Percentiles rank a stretch among this genome's conserved stretches.
phyloP scores from a whole-genome alignment of 495 filamentous ascomycete species.

The Penicillium salamii region DNA sequence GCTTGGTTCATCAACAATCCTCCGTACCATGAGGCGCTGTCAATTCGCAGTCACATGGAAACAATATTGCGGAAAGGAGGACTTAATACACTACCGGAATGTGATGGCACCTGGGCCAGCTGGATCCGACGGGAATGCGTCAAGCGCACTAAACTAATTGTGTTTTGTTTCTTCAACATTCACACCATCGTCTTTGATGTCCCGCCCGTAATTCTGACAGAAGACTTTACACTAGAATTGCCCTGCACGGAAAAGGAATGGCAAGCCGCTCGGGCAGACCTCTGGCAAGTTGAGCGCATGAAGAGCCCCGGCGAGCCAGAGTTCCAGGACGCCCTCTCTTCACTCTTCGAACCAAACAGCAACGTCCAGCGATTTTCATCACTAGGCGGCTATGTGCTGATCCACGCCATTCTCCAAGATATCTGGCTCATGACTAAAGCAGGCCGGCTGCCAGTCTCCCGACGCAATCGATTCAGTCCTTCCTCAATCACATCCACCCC shows the following conservation, averaged over 20 bases:
- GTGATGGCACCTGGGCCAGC: conserved; percentile 40
- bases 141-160: conserved; percentile 46
- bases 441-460: conserved; percentile 41
- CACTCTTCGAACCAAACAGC: conserved; percentile 23
- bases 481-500: conserved; percentile 35
- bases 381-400: conserved; percentile 64
- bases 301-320: conserved; percentile 28
- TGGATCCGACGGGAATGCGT: conserved; percentile 49
- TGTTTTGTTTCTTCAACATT: conserved; percentile 49
- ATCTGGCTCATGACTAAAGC: conserved; percentile 66
- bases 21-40: conserved; percentile 32
- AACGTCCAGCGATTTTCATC: conserved; percentile 45
- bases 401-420: conserved; percentile 66
- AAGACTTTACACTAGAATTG: conserved; percentile 59
- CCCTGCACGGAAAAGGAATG: conserved; percentile 50
- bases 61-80: conserved; percentile 34
- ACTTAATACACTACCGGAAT: conserved; percentile 29
- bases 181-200: conserved; percentile 50
- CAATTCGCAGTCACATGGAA: conserved; percentile 34
- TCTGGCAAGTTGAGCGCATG: conserved; percentile 30
- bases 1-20: conserved; percentile 39
- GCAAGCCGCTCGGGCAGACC: conserved; percentile 24
- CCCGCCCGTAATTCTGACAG: conserved; percentile 55
- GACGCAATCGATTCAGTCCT: conserved; percentile 35
- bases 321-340: conserved; percentile 33